Conservation (phyloP, 139 green algal species). For the Volvox africanus region DNA sequence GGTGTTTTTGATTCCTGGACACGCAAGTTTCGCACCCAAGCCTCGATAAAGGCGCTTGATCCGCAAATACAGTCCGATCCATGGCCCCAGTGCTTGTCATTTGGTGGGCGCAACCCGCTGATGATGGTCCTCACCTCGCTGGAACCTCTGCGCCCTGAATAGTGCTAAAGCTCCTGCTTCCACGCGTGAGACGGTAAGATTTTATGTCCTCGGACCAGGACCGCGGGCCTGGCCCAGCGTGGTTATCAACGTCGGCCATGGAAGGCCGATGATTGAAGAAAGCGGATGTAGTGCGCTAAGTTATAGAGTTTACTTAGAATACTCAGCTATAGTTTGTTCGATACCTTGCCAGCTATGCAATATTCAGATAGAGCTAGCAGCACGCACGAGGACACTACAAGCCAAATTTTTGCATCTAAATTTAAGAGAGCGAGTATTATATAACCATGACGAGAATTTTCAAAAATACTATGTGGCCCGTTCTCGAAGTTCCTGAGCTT, state of each 20-base stretch:
- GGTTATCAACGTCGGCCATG: background rate
- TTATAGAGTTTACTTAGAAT: no score
- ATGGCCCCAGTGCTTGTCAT: no score
- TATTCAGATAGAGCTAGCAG: background rate
- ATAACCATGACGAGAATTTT: background rate
- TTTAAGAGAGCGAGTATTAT: background rate
- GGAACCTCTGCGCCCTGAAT: background rate
- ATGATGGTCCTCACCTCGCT: background rate
- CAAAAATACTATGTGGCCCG: no score
- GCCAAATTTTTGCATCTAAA: background rate
- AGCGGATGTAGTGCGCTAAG: no score
- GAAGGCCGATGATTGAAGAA: background rate
- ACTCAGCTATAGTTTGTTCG: background rate
- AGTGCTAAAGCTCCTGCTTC: conserved; percentile 20
- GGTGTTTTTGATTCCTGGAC: no score
- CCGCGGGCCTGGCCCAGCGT: background rate
- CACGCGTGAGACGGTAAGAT: background rate
- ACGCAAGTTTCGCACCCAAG: no score
- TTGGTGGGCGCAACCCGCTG: background rate
- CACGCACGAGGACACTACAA: background rate
- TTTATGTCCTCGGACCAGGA: conserved; percentile 45
- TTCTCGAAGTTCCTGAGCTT: background rate
- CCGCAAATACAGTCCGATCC: background rate
- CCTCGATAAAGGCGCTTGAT: no score
- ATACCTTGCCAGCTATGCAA: background rate